A percentile compares a stretch with the other conserved stretches of the same genome.
Evolutionary conservation across 2,329 filamentous ascomycete genomes (phyloP).

Genomic region (Capronia americana): DNA sequence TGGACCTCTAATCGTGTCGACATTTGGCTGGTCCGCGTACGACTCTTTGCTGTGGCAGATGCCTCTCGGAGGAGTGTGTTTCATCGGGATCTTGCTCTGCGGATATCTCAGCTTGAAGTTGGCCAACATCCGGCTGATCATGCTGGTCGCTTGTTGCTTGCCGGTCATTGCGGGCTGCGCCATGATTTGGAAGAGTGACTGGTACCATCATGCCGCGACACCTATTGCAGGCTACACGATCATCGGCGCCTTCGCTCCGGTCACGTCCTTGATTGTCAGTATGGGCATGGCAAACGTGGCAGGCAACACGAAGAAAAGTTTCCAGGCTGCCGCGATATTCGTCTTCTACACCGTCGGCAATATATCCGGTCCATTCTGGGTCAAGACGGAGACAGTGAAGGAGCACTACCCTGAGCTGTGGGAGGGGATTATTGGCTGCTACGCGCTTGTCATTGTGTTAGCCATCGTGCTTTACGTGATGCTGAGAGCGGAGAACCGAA

Average conservation of each 20-base stretch:
- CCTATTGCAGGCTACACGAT: conserved; percentile 75
- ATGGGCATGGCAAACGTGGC: conserved; percentile 72
- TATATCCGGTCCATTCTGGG: conserved; percentile 68
- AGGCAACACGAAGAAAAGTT: conserved; percentile 78
- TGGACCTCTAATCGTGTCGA: background rate
- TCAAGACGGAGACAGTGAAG: conserved; percentile 66
- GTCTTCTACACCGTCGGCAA: conserved; percentile 78
- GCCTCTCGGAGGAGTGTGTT: conserved; percentile 65
- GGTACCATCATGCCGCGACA: conserved; percentile 68
- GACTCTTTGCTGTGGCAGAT: conserved; percentile 72
- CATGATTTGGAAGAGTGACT: conserved; percentile 73
- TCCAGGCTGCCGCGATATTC: conserved; percentile 76
- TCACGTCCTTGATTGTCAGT: conserved; percentile 67
- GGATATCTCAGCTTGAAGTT: conserved; percentile 68
- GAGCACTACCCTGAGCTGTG: conserved; percentile 75
- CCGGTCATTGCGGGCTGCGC: conserved; percentile 76
- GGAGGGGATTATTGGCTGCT: conserved; percentile 70
- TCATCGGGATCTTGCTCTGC: conserved; percentile 69
- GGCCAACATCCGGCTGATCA: conserved; percentile 68
- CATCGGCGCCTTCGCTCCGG: conserved; percentile 74
- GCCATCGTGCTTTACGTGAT: conserved; percentile 64
- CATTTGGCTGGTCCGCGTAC: conserved; percentile 4
- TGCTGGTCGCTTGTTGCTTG: conserved; percentile 70
- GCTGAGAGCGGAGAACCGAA: conserved; percentile 64
- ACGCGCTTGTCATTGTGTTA: conserved; percentile 69